Evolutionary conservation across 306 rosid genomes (phyloP).

Genomic region (Acacia acuminata): DNA sequence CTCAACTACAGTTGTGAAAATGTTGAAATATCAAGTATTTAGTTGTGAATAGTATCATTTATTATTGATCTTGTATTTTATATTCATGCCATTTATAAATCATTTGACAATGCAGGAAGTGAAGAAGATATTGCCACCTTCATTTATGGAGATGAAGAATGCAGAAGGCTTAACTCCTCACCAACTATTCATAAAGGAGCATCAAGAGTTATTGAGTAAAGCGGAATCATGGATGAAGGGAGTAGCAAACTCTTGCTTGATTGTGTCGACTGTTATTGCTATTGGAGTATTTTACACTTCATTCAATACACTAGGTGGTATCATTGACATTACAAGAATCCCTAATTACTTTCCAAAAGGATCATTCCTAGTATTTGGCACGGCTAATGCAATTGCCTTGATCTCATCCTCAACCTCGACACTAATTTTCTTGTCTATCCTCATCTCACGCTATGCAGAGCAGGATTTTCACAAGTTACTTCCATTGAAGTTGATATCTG

Average conservation of each 20-base stretch:
- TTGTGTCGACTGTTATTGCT: background rate
- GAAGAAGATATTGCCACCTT: constrained; percentile 38
- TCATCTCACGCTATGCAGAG: constrained; percentile 50
- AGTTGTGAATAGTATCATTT: background rate
- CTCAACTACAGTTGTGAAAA: background rate
- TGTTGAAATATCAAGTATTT: no score
- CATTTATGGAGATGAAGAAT: constrained; percentile 29
- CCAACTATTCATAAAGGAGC: background rate
- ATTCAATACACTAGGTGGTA: constrained; percentile 47
- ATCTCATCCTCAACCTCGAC: no score
- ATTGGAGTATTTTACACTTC: background rate
- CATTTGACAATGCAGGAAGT: no score
- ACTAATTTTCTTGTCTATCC: constrained; percentile 32
- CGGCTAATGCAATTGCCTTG: background rate
- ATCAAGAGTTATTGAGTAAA: background rate
- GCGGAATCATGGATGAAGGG: background rate
- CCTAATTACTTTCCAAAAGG: constrained; percentile 27
- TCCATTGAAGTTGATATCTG: background rate
- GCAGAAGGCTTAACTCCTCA: background rate
- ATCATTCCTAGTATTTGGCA: background rate
- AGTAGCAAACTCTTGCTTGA: background rate
- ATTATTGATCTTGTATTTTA: no score
- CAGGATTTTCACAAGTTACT: constrained; percentile 36
- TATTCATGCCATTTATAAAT: no score
- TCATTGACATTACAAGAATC: constrained; percentile 3